Evolutionary conservation across 2,329 filamentous ascomycete species (phyloP).

Genomic region (Monosporascus sp.): DNA sequence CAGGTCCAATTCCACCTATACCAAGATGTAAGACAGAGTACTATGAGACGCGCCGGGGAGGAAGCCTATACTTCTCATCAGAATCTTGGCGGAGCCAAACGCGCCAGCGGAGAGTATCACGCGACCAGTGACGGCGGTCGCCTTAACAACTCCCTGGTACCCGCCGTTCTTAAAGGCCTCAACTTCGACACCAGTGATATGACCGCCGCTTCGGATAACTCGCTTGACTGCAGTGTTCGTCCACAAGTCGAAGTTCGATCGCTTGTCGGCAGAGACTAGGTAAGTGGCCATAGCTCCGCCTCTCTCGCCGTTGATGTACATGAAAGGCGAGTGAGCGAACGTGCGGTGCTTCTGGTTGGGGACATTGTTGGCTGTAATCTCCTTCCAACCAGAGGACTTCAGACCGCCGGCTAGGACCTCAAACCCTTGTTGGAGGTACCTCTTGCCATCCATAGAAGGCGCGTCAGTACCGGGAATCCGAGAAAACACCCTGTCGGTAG

Average conservation of each 20-base stretch:
- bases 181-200: conserved; percentile 64
- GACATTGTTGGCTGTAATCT: conserved; percentile 53
- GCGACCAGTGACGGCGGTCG: conserved; percentile 54
- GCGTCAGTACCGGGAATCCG: conserved; percentile 65
- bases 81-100: conserved; percentile 64
- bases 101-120: conserved; percentile 64
- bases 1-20: conserved; percentile 53
- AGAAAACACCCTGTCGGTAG: conserved; percentile 57
- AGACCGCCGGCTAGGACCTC: conserved; percentile 57
- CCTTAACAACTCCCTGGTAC: conserved; percentile 52
- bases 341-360: conserved; percentile 61
- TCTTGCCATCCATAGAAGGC: conserved; percentile 60
- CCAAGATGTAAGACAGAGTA: too few relatives aligned
- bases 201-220: conserved; percentile 57
- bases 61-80: conserved; percentile 48
- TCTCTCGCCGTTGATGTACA: conserved; percentile 61
- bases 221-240: conserved; percentile 61
- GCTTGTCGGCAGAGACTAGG: conserved; percentile 53
- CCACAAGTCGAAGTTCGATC: conserved; percentile 62
- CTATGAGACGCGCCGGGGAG: too few relatives aligned
- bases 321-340: conserved; percentile 59
- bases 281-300: conserved; percentile 68
- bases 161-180: conserved; percentile 48
- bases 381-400: conserved; percentile 54
- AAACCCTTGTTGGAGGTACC: conserved; percentile 64